Evolutionary conservation across 495 filamentous ascomycete genomes (phyloP), one percentile per base, ranked within the genome.

Genomic region (Poronia punctata): DNA sequence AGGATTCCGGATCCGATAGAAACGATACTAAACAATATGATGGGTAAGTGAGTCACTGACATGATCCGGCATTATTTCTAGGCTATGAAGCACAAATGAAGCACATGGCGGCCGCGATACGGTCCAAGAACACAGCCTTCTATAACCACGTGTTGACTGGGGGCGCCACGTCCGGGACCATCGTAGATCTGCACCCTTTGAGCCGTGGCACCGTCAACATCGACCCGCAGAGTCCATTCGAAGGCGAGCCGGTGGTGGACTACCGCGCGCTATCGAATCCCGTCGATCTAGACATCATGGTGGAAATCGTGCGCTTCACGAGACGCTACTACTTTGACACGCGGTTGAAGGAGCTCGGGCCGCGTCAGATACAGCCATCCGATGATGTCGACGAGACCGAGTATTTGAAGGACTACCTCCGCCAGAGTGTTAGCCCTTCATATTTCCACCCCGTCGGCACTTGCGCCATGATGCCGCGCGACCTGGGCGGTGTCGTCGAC

Each of bases 401-500:
- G 33, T 47, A 66, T 25, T 43, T 59, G 22, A 53, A 49, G 3
- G 48, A 37, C 3, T 66, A 56, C 26, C 30, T 69, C 10, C 36
- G 26, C 6, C 38, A 52, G 28, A 54, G 54, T 8, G 25, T 67
- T 3, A 56, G 38, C 11, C 66, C 66, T 16, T 64, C 56, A 18
- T 59, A 66, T 36, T 72, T 57, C 35, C 67, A 74, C 34, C 65
- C 65, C 7, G 59, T 57, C 1, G 70, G 73, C 21, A 78, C 75
- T 1, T 66, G 67, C 28, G 67, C 70, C 1, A 75, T 76, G 76
- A 53, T 80, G 58, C 76, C 78, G 12, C 53, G 60, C 26, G 66
- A 70, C 41, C 47, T 71, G 1, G 75, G 76, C 10, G 78, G 78
- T 4, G 67, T 72, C 8, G 68, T 72, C 16, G 63, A 70, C 36